Conservation (phyloP, 2,329 filamentous ascomycete species). For the Tolypocladium album region DNA sequence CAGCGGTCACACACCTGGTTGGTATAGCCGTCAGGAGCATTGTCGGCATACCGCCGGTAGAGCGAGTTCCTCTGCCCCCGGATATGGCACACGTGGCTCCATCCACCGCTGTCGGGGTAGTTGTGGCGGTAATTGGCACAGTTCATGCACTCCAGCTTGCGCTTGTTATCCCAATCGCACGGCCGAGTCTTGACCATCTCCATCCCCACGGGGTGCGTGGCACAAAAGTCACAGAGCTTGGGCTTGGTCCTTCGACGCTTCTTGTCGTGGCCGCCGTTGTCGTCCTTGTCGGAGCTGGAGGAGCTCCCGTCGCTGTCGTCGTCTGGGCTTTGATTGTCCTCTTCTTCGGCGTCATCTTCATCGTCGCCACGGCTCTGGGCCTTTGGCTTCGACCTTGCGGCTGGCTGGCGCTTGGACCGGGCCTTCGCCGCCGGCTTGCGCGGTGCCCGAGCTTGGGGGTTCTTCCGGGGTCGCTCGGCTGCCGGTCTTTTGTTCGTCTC, state of each 20-base stretch:
- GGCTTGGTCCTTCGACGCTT: not conserved
- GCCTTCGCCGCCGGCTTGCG: not conserved
- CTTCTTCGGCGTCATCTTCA: not conserved
- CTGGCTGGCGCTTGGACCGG: not conserved
- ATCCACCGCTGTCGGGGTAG: not conserved
- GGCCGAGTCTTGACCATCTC: not conserved
- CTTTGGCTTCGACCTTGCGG: not conserved
- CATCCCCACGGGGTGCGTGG: not conserved
- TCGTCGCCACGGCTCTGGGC: not conserved
- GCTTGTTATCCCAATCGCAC: slow-evolving; percentile 7
- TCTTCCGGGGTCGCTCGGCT: not conserved
- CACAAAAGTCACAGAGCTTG: slow-evolving; percentile 8
- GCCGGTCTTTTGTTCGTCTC: not conserved
- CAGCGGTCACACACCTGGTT: slow-evolving; percentile 7
- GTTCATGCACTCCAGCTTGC: slow-evolving; percentile 13
- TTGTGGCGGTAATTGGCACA: slow-evolving; percentile 12
- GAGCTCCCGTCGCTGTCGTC: not conserved
- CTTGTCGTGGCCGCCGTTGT: not conserved
- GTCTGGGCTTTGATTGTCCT: not conserved
- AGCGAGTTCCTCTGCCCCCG: not conserved
- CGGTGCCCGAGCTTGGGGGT: not conserved
- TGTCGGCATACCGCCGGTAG: slow-evolving; percentile 7
- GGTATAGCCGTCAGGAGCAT: slow-evolving; percentile 5
- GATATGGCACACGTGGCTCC: slow-evolving; percentile 5
- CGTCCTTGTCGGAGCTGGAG: not conserved